phyloP scores from a whole-genome alignment of 176 grass and related monocot genomes.

The barley (Hordeum vulgare) region MorexV3_pseudomolecules_assembly NC_058522.1:429630225-429630724 shows the following conservation, averaged over 20 bases:
- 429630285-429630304: not conserved
- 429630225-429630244: not conserved
- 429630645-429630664: not conserved
- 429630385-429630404: not conserved
- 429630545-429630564: no score
- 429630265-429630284: not conserved
- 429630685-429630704: not conserved
- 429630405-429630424: not conserved
- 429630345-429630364: not conserved
- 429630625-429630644: no score
- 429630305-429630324: not conserved
- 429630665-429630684: not conserved
- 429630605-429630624: no score
- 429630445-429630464: not conserved
- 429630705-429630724: not conserved
- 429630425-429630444: not conserved
- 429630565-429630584: no score
- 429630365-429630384: not conserved
- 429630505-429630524: not conserved
- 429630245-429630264: not conserved
- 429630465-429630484: not conserved
- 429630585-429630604: no score
- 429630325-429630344: not conserved
- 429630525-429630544: not conserved
- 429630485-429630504: not conserved